phyloP scores from a whole-genome alignment of 768 basidiomycete species.

The Russula virescens region DNA sequence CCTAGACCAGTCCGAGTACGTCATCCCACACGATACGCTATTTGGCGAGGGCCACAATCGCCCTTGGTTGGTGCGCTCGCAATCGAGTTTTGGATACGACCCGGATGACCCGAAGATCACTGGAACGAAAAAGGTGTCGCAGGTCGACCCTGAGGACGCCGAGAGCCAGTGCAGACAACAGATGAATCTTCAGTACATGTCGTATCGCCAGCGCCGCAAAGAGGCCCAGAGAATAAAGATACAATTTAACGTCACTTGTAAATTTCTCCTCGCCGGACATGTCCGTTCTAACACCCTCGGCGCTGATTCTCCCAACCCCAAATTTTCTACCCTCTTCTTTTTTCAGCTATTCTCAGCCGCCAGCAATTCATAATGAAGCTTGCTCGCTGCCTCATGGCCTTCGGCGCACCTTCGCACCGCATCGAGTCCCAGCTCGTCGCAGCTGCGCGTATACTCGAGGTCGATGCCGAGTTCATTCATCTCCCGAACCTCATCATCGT shows the following conservation, averaged over 20 bases:
- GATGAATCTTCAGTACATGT: slow-evolving; percentile 49
- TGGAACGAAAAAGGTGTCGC: slow-evolving; percentile 43
- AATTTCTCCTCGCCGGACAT: slow-evolving; percentile 26
- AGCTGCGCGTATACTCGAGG: slow-evolving; percentile 82
- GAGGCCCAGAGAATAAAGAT: slow-evolving; percentile 59
- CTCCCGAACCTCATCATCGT: slow-evolving; percentile 76
- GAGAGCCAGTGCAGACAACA: slow-evolving; percentile 43
- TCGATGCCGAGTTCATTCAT: slow-evolving; percentile 89
- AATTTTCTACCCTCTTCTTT: background rate
- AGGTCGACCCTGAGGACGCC: slow-evolving; percentile 56
- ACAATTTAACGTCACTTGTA: slow-evolving; percentile 71
- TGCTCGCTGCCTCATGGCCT: slow-evolving; percentile 83
- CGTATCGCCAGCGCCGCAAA: slow-evolving; percentile 62
- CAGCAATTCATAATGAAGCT: slow-evolving; percentile 85
- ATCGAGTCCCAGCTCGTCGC: slow-evolving; percentile 89
- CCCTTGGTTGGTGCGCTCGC: slow-evolving; percentile 6
- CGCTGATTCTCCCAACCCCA: background rate
- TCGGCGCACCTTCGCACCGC: slow-evolving; percentile 89
- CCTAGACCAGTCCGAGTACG: slow-evolving; percentile 14
- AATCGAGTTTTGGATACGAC: slow-evolving; percentile 35
- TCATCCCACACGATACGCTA: slow-evolving; percentile 1
- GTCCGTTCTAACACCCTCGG: background rate
- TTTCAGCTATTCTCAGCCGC: slow-evolving; percentile 67
- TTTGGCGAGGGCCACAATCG: background rate
- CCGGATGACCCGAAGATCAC: slow-evolving; percentile 69